A percentile compares a stretch with the other conserved stretches of the same genome.
These are phyloP conservation scores for Phytophthora vignae DNA, from an alignment of 352 stramenopile genomes.

Conservation along the genomic window DNA sequence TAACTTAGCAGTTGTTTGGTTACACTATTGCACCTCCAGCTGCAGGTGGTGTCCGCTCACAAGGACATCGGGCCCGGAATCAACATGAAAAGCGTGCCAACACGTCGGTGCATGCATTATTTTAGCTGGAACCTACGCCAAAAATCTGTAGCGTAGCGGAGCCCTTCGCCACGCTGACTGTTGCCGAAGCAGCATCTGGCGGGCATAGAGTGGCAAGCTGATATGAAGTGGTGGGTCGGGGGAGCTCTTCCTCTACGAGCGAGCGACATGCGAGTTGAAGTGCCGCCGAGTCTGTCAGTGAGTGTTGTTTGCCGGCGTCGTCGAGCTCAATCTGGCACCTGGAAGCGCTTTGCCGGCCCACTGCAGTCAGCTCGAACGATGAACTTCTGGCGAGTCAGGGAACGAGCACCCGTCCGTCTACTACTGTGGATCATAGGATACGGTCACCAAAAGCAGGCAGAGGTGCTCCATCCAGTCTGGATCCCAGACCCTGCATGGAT, in stretches of 20 bases:
- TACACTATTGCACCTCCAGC: background rate
- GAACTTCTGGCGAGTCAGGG: background rate
- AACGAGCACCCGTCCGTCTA: background rate
- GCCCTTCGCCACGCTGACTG: background rate
- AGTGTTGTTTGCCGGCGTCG: background rate
- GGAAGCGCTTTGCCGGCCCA: slow-evolving; percentile 10
- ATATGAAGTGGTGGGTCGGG: slow-evolving; percentile 24
- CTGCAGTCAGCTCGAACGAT: slow-evolving; percentile 13
- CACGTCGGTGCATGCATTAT: background rate
- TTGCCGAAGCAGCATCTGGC: slow-evolving; percentile 24
- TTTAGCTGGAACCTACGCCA: background rate
- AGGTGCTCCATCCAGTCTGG: background rate
- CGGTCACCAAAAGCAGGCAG: background rate
- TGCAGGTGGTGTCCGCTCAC: background rate
- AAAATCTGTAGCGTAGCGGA: background rate
- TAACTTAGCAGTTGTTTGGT: background rate
- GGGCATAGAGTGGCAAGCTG: slow-evolving; percentile 30
- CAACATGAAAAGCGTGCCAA: slow-evolving; percentile 2
- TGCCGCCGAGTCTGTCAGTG: background rate
- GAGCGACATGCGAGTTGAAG: slow-evolving; percentile 4
- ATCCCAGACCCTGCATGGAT: background rate
- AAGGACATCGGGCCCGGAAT: background rate
- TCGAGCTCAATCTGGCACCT: slow-evolving; percentile 12
- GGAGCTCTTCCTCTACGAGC: slow-evolving; percentile 6
- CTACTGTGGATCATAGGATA: background rate